These are phyloP conservation scores for Colletotrichum neosansevieriae DNA, from an alignment of 2,329 filamentous ascomycete species.

Conservation along the genomic window DNA sequence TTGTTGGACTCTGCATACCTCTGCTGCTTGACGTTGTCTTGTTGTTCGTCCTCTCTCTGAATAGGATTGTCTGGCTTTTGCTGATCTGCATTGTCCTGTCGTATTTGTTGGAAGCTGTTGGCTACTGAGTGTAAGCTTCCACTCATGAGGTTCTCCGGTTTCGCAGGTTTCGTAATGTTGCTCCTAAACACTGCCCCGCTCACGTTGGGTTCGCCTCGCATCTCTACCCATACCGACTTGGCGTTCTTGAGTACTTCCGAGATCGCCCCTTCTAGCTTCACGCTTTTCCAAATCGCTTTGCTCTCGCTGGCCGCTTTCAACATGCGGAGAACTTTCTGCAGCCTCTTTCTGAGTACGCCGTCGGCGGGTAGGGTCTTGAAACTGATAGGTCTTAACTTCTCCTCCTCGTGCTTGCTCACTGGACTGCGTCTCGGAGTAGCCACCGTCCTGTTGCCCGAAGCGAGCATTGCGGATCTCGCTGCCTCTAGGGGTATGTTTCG, in stretches of 20 bases:
- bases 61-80: not conserved
- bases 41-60: not conserved
- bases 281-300: not conserved
- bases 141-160: slow-evolving; percentile 4
- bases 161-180: slow-evolving; percentile 2
- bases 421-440: slow-evolving; percentile 15
- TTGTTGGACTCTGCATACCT: not conserved
- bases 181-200: slow-evolving; percentile 2
- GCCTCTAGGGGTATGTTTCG: not conserved
- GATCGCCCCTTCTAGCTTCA: not conserved
- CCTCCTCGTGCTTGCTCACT: not conserved
- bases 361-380: slow-evolving; percentile 11
- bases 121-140: not conserved
- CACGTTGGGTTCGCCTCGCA: slow-evolving; percentile 3
- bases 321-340: slow-evolving; percentile 11
- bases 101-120: not conserved
- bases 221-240: not conserved
- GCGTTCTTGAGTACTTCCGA: not conserved
- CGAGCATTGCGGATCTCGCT: not conserved
- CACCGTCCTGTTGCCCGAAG: slow-evolving; percentile 34
- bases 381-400: not conserved
- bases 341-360: slow-evolving; percentile 15
- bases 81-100: not conserved
- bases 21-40: not conserved
- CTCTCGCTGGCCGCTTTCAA: not conserved